Base-by-base conservation (phyloP, 192 early-diverging fungal species). In the Rhizophagus sp. region DNA sequence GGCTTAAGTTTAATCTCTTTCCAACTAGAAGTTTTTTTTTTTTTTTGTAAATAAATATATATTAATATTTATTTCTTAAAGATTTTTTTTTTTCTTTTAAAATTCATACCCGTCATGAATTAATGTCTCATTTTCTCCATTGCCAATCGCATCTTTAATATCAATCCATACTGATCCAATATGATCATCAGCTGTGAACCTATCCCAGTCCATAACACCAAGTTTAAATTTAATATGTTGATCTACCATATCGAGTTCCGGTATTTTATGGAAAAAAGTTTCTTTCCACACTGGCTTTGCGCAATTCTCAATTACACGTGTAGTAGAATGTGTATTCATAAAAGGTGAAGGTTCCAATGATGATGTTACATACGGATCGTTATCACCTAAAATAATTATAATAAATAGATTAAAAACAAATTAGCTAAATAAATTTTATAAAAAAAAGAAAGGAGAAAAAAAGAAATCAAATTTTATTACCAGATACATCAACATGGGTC, bases 161-260 rank as follows among this genome's bases (percentile, higher is more conserved):
- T 78, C 76, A 67, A 67, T 25, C 76, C 76, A 78, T 17, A 17
- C 22, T 12, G 62, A 41, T 24, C 76, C 76, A 33, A 78, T 78
- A 27, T 62, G 64, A 67, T 78, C 76, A 68, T 78, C 64, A 15
- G 30, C 2, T 49, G 50, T 78, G 13, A 78, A 78, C 49, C 76
- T 24, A 67, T 78, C 76, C 76, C 76, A 78, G 39, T 78, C 76
- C 76, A 52, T 62, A 19, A 78, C 76, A 34, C 64, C 12, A 36
- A 78, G 34, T 25, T 62, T 61, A 30, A 78, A n/a, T 67, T 78
- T 78, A 10, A 78, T 47, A 68, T 78, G 62, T n/a, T 78, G 64
- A 47, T 52, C 50, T 27, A 78, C 39, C 1, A 67, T 44, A 50
- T 78, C 76, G 24, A 78, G 39, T 78, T 78, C 33, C 5, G 76